Evolutionary conservation across 2,329 filamentous ascomycete species (phyloP).

Genomic region (Xylariales sp.): DNA sequence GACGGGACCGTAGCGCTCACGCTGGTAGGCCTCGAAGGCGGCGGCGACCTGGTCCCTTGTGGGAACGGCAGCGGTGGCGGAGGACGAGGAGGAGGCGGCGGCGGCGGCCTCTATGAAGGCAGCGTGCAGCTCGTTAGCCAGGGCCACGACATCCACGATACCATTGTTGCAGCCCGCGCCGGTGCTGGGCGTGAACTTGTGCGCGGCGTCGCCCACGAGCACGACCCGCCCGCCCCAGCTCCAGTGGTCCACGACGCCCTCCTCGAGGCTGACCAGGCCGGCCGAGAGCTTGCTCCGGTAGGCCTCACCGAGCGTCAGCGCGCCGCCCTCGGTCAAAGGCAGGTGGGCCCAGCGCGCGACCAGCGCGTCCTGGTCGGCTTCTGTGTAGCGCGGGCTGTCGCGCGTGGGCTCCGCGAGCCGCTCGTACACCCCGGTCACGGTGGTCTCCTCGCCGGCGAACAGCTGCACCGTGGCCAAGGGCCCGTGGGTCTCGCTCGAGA

Average conservation of each 20-base stretch:
- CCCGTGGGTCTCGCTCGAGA: constrained; percentile 25
- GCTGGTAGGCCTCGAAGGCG: constrained; percentile 2
- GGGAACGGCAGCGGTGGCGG: background rate
- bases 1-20: background rate
- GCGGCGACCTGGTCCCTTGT: background rate
- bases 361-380: constrained; percentile 19
- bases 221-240: constrained; percentile 6
- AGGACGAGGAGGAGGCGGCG: background rate
- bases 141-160: constrained; percentile 19
- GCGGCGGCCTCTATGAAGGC: background rate
- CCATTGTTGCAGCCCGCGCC: constrained; percentile 27
- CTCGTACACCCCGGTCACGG: constrained; percentile 29
- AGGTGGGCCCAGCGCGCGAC: constrained; percentile 21
- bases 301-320: constrained; percentile 7
- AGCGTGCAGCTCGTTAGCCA: constrained; percentile 19
- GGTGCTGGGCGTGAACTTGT: constrained; percentile 28
- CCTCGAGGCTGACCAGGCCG: constrained; percentile 3
- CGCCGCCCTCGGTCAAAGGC: constrained; percentile 12
- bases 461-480: constrained; percentile 21
- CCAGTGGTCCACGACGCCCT: constrained; percentile 6
- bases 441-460: constrained; percentile 20
- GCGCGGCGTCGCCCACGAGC: constrained; percentile 13
- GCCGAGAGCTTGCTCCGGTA: constrained; percentile 8
- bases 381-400: constrained; percentile 18
- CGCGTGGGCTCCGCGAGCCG: constrained; percentile 19